phyloP scores from a whole-genome alignment of 164 flowering plant genomes.

The Umbilicus rupestris region DNA sequence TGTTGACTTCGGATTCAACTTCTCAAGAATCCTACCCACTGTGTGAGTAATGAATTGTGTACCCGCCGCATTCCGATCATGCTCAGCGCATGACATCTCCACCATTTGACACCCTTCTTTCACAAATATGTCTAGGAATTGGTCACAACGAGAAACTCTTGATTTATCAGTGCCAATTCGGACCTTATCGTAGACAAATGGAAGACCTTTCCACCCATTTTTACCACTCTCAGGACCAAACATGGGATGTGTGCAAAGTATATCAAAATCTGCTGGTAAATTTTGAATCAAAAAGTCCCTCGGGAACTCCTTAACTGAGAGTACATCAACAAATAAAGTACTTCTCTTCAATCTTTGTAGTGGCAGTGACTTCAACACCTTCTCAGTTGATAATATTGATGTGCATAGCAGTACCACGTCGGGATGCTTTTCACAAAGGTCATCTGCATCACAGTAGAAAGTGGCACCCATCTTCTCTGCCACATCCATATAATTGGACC shows the following conservation, averaged over 20 bases:
- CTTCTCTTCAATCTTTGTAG: conserved; percentile 48
- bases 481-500: conserved; percentile 37
- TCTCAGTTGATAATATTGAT: conserved; percentile 46
- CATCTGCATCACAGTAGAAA: conserved; percentile 41
- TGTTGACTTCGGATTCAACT: conserved; percentile 38
- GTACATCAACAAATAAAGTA: conserved; percentile 74
- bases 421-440: conserved; percentile 76
- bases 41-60: conserved; percentile 80
- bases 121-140: conserved; percentile 48
- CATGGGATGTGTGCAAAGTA: conserved; percentile 86
- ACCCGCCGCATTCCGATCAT: conserved; percentile 66
- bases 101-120: conserved; percentile 69
- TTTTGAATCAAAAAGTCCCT: conserved; percentile 35
- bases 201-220: conserved; percentile 47
- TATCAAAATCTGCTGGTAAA: conserved; percentile 55
- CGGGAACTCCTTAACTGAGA: conserved; percentile 77
- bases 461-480: conserved; percentile 40
- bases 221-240: conserved; percentile 86
- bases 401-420: conserved; percentile 50
- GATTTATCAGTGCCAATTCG: conserved; percentile 46
- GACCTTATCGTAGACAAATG: conserved; percentile 70
- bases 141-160: conserved; percentile 35
- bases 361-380: conserved; percentile 46
- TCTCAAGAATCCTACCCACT: conserved; percentile 60
- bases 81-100: conserved; percentile 77